phyloP scores from a whole-genome alignment of 805 yeast species.

The Lipomyces anomalus region DNA sequence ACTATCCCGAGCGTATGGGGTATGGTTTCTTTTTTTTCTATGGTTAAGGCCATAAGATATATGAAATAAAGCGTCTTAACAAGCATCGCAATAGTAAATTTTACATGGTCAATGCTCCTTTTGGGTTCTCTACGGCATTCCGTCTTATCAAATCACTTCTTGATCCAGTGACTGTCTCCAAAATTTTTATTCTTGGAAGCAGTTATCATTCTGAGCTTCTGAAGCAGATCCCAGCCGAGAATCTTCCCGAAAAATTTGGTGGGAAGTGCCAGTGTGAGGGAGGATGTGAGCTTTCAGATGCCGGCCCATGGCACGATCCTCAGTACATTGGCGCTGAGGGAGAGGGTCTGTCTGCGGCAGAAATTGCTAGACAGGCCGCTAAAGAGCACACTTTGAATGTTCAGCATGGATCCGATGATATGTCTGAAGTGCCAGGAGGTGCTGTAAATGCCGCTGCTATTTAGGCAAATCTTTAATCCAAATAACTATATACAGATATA shows the following conservation, averaged over 20 bases:
- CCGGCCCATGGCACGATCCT: conserved; percentile 96
- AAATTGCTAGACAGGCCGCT: conserved; percentile 7
- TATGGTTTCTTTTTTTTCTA: conserved; percentile 33
- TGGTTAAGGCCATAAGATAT: neutral
- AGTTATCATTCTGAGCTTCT: conserved; percentile 75
- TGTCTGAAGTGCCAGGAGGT: too few relatives aligned
- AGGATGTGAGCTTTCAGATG: conserved; percentile 79
- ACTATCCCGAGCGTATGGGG: conserved; percentile 99
- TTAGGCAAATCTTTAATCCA: too few relatives aligned
- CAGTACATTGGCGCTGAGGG: conserved; percentile 92
- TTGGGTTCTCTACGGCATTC: conserved; percentile 94
- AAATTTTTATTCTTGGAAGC: conserved; percentile 80
- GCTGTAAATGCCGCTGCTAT: too few relatives aligned
- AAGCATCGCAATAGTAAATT: conserved; percentile 37
- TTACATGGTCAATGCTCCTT: conserved; percentile 92
- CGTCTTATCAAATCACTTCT: conserved; percentile 84
- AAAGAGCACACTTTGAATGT: conserved; percentile 4
- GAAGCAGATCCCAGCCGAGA: conserved; percentile 89
- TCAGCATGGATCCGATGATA: neutral
- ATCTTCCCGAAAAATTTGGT: conserved; percentile 87
- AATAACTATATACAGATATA: too few relatives aligned
- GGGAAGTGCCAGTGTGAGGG: conserved; percentile 67
- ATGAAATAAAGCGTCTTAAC: neutral
- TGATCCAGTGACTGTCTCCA: conserved; percentile 95
- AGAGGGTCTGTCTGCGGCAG: conserved; percentile 47